Conservation (phyloP, 1,284 basidiomycete species). For the Kwoniella shivajii region DNA sequence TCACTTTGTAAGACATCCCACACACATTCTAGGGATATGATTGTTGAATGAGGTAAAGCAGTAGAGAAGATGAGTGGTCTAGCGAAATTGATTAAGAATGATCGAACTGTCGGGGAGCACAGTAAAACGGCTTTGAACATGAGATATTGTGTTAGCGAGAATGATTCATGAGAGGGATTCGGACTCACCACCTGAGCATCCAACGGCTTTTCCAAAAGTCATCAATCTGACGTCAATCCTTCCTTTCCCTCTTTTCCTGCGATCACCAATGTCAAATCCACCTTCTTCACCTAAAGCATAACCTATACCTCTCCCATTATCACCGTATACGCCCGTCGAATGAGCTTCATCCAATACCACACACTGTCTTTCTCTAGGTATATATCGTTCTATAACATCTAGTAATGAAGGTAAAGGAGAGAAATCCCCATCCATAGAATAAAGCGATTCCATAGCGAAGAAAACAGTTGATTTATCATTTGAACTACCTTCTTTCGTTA, state of each 20-base stretch:
- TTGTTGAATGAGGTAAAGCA: constrained; percentile 70
- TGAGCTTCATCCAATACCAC: constrained; percentile 79
- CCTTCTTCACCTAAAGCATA: constrained; percentile 39
- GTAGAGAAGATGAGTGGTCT: constrained; percentile 89
- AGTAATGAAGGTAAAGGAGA: constrained; percentile 71
- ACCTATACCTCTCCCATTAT: constrained; percentile 63
- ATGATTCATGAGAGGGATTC: background rate
- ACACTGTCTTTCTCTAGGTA: constrained; percentile 54
- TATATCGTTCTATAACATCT: constrained; percentile 55
- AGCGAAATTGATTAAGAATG: constrained; percentile 91
- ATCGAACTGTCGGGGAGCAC: constrained; percentile 68
- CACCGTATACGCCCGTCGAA: constrained; percentile 73
- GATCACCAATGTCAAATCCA: constrained; percentile 57
- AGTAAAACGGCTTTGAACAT: constrained; percentile 70
- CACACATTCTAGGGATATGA: constrained; percentile 72
- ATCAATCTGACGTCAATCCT: constrained; percentile 59
- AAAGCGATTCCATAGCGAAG: constrained; percentile 83
- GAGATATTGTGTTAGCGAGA: background rate
- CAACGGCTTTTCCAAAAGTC: constrained; percentile 70
- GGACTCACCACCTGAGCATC: constrained; percentile 73
- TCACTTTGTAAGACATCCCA: constrained; percentile 75
- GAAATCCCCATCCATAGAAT: constrained; percentile 95
- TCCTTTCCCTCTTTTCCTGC: constrained; percentile 51
- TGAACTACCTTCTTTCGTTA: background rate
- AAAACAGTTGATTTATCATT: constrained; percentile 34